phyloP scores from a whole-genome alignment of 176 grass and related monocot genomes.

The Carex myosuroides region DNA sequence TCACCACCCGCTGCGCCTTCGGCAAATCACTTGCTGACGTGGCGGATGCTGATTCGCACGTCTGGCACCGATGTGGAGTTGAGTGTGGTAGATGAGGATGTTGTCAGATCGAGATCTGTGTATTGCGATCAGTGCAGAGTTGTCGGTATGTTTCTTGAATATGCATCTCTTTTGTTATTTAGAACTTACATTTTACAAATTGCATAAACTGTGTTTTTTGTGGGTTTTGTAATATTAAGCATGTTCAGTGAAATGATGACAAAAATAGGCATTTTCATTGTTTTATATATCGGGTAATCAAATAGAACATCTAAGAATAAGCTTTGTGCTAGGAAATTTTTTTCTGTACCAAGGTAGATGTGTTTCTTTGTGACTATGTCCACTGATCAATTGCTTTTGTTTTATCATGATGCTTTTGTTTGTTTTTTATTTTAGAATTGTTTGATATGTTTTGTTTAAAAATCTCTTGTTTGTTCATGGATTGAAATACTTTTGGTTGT shows the following conservation, averaged over 20 bases:
- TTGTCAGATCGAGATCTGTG: slow-evolving; percentile 74
- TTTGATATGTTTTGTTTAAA: background rate
- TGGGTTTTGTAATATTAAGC: background rate
- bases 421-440: background rate
- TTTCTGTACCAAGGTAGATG: background rate
- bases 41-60: slow-evolving; percentile 56
- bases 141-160: slow-evolving; percentile 56
- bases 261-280: background rate
- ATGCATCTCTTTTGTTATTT: slow-evolving; percentile 17
- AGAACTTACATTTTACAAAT: background rate
- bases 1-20: slow-evolving; percentile 42
- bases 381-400: background rate
- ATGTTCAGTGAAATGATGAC: background rate
- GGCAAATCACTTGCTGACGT: slow-evolving; percentile 52
- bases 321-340: background rate
- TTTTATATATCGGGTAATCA: background rate
- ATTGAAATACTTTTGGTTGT: background rate
- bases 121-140: slow-evolving; percentile 99
- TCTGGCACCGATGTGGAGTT: slow-evolving; percentile 44
- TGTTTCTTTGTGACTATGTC: background rate
- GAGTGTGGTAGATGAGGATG: slow-evolving; percentile 84
- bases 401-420: background rate
- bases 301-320: background rate
- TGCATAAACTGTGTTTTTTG: background rate
- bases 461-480: background rate